Evolutionary conservation across 2,329 filamentous ascomycete genomes (phyloP).

Genomic region (Metarhizium album): DNA sequence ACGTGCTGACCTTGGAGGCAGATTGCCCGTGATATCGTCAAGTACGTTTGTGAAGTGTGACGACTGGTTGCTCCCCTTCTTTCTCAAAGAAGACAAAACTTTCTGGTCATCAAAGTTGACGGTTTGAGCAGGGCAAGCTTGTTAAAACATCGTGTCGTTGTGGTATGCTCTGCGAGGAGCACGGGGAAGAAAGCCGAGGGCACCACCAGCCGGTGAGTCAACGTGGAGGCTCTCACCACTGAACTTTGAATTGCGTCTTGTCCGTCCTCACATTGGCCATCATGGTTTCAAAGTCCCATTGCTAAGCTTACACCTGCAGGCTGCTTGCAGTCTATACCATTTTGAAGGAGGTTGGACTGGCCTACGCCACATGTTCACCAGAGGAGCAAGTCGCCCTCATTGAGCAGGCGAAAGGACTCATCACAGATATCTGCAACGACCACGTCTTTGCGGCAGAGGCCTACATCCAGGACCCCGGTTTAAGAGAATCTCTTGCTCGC

Average conservation of each 20-base stretch:
- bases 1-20: constrained; percentile 11
- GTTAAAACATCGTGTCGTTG: constrained; percentile 63
- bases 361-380: constrained; percentile 35
- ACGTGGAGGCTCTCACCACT: neutral
- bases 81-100: too few species aligned
- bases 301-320: constrained; percentile 20
- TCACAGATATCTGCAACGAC: constrained; percentile 72
- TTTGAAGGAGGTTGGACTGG: constrained; percentile 41
- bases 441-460: constrained; percentile 63
- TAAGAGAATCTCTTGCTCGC: constrained; percentile 48
- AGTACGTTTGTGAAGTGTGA: constrained; percentile 18
- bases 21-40: constrained; percentile 34
- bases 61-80: neutral
- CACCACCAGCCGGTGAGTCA: constrained; percentile 81
- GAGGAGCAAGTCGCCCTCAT: constrained; percentile 42
- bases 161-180: constrained; percentile 92
- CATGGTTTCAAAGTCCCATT: neutral
- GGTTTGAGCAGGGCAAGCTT: constrained; percentile 32
- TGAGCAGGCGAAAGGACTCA: constrained; percentile 59
- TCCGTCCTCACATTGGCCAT: neutral
- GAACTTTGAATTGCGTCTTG: neutral
- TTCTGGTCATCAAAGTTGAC: neutral
- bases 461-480: constrained; percentile 44
- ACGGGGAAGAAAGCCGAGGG: constrained; percentile 90
- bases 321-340: constrained; percentile 50